These are phyloP conservation scores for Fraxinus platypoda DNA, from an alignment of 305 asterid species.

Conservation along the genomic window DNA sequence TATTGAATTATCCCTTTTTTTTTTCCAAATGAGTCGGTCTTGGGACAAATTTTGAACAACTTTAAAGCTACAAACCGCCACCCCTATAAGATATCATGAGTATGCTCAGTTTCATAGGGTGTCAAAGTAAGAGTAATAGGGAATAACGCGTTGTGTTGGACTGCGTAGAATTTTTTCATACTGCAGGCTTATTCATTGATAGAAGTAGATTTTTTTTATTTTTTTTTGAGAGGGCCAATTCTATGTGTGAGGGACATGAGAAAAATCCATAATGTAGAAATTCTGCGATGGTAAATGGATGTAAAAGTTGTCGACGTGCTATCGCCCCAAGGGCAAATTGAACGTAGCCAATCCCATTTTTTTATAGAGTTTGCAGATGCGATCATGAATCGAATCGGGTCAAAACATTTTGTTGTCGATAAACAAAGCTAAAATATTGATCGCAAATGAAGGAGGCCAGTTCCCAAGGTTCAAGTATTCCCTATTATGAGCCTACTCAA, in stretches of 20 bases:
- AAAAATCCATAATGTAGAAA: not conserved
- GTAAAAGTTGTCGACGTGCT: not conserved
- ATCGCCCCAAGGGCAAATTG: not conserved
- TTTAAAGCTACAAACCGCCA: not conserved
- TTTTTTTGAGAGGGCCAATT: too few species aligned
- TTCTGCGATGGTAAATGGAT: too few species aligned
- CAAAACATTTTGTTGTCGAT: too few species aligned
- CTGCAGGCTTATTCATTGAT: not conserved
- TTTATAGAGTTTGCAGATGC: too few species aligned
- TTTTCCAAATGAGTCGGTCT: not conserved
- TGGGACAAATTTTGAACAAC: not conserved
- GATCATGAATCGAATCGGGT: too few species aligned
- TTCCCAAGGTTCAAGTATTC: too few species aligned
- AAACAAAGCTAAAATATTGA: too few species aligned
- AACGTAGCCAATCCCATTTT: not conserved
- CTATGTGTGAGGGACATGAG: not conserved
- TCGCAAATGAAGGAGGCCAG: too few species aligned
- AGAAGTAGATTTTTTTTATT: too few species aligned
- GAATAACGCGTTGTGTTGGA: not conserved
- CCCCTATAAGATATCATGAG: not conserved
- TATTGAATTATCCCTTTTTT: not conserved
- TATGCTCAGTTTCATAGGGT: not conserved
- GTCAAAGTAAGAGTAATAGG: not conserved
- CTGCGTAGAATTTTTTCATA: not conserved
- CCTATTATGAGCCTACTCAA: too few species aligned